A percentile compares a stretch with the other conserved stretches of the same genome.
phyloP scores from a whole-genome alignment of 805 yeast species.

The Kazachstania bromeliacearum region DNA sequence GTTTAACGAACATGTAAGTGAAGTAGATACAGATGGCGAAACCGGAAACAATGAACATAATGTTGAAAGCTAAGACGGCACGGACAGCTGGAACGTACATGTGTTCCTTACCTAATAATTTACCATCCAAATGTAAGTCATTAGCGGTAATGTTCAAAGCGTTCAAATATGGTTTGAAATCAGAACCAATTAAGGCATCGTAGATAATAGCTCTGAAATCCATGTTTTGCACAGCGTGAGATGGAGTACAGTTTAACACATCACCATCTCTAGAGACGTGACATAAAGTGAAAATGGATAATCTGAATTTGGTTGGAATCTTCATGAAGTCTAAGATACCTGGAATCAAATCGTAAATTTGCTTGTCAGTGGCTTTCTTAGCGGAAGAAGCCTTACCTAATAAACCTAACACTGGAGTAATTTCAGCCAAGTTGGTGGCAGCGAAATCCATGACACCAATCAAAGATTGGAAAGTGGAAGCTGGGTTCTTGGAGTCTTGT shows the following conservation, averaged over 20 bases:
- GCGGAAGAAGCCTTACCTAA: slow-evolving; percentile 12
- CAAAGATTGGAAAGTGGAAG: slow-evolving; percentile 18
- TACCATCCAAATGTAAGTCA: slow-evolving; percentile 25
- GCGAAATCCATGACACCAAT: slow-evolving; percentile 20
- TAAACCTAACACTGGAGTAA: slow-evolving; percentile 16
- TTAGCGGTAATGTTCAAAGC: slow-evolving; percentile 21
- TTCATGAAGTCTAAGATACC: slow-evolving; percentile 18
- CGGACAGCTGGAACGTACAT: slow-evolving; percentile 27
- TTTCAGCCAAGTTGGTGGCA: slow-evolving; percentile 11
- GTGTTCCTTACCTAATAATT: slow-evolving; percentile 21
- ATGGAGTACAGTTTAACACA: slow-evolving; percentile 16
- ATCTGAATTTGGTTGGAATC: slow-evolving; percentile 22
- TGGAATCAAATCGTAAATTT: slow-evolving; percentile 19
- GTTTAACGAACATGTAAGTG: slow-evolving; percentile 6
- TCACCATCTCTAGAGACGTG: slow-evolving; percentile 15
- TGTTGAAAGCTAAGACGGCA: slow-evolving; percentile 24
- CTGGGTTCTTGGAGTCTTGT: slow-evolving; percentile 17
- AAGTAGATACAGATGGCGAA: slow-evolving; percentile 12
- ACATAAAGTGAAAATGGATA: slow-evolving; percentile 27
- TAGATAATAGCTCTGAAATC: slow-evolving; percentile 26
- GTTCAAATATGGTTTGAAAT: slow-evolving; percentile 24
- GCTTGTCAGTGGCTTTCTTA: slow-evolving; percentile 13
- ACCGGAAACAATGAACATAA: slow-evolving; percentile 20
- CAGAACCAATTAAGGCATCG: slow-evolving; percentile 22
- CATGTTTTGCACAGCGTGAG: slow-evolving; percentile 28